Evolutionary conservation across 2,329 filamentous ascomycete species (phyloP).

Genomic region (Simplicillium aogashimaense): DNA sequence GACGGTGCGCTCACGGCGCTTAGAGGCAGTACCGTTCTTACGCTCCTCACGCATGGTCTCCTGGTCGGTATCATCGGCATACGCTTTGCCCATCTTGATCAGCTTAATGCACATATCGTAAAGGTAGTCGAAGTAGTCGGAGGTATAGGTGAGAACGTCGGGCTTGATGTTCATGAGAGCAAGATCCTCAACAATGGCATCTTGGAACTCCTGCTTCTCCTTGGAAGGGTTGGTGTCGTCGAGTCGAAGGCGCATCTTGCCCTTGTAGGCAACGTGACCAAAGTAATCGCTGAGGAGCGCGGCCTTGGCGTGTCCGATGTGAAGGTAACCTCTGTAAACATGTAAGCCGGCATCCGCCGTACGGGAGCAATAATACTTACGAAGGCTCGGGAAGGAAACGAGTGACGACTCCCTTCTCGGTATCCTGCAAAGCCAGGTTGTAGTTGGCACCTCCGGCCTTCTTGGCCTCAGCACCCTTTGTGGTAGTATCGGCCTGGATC

Average conservation of each 20-base stretch:
- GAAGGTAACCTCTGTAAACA: constrained; percentile 60
- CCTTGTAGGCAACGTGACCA: constrained; percentile 84
- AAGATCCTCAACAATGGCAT: constrained; percentile 87
- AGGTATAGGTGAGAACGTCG: constrained; percentile 79
- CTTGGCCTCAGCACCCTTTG: constrained; percentile 55
- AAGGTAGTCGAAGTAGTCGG: constrained; percentile 89
- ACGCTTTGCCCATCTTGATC: constrained; percentile 80
- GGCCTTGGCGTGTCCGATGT: constrained; percentile 93
- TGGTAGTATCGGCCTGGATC: constrained; percentile 60
- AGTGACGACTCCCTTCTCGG: constrained; percentile 81
- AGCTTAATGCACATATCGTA: constrained; percentile 78
- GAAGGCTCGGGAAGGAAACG: constrained; percentile 92
- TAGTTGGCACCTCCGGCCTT: constrained; percentile 73
- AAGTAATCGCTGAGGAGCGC: constrained; percentile 95
- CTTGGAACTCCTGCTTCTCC: constrained; percentile 93
- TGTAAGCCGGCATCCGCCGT: constrained; percentile 4
- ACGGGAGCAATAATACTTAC: constrained; percentile 30
- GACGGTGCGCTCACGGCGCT: constrained; percentile 64
- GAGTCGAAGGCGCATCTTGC: constrained; percentile 82
- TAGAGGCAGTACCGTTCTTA: constrained; percentile 73
- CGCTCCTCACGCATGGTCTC: constrained; percentile 81
- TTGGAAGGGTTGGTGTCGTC: constrained; percentile 97
- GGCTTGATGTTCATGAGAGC: constrained; percentile 86
- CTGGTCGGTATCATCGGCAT: constrained; percentile 88
- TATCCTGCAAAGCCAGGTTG: constrained; percentile 76